Evolutionary conservation across 306 rosid species (phyloP), one percentile per base, ranked within the genome.

Genomic region (Cyamopsis tetragonoloba): DNA sequence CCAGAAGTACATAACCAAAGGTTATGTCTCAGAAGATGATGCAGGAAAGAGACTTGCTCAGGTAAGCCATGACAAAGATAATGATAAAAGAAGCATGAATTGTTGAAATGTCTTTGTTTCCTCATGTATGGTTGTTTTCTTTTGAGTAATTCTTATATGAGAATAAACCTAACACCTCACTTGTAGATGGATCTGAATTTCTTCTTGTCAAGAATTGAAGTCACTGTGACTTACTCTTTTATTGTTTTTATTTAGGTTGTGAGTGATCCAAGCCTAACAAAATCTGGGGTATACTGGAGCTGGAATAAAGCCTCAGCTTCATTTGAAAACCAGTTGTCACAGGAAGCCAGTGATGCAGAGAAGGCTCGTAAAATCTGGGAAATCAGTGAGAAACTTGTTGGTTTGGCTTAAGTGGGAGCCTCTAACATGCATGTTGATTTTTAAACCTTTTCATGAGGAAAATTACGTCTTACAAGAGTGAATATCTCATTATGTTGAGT

Each of bases 281-380:
- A 95, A 73, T 95, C 99, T 0, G 99, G 99, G 30, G 97, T 95
- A 31, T 95, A 95, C 80, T 90, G 99, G 97, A 95, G 99, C 90
- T 95, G 99, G 99, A 95, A 95, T 56, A 88, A 90, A 70, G 48
- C 73, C 20, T 95, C 99, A 0, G 97, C 99, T 43, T 95, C 99
- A 15, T 95, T 95, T 24, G 97, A 95, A 74, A 95, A 95, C 75
- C 95, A 86, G 73, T 53, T 95, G 76, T 95, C 99, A 0, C 83
- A 80, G 68, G 99, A 95, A 70, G 99, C 99, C 0, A 95, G 99
- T 48, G 88, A 95, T 42, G 66, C 12, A 0, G 91, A 88, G 23
- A 95, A 95, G 84, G 99, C 97, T 66, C 92, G 91, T 71, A 88
- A 78, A 84, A 81, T 95, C 48, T 95, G 99, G 97, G 97, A 95